phyloP scores from a whole-genome alignment of 2,329 filamentous ascomycete genomes.

The Pseudohalonectria lignicola region DNA sequence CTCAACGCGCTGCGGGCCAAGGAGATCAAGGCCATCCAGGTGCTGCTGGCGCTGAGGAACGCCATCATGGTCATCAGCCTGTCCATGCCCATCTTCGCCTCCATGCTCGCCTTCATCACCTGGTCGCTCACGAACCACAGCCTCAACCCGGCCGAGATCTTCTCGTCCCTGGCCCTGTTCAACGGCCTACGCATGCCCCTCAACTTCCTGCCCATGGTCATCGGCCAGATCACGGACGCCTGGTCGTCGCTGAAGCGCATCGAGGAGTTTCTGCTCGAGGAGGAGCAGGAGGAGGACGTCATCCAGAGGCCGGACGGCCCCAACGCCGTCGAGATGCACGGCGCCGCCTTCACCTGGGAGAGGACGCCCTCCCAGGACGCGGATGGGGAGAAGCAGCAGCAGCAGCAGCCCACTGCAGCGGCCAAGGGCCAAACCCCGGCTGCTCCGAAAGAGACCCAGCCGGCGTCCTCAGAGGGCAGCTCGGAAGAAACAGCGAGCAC shows the following conservation, averaged over 20 bases:
- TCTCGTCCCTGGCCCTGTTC: constrained; percentile 90
- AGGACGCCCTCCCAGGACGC: constrained; percentile 39
- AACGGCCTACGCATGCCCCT: constrained; percentile 84
- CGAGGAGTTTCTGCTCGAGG: constrained; percentile 75
- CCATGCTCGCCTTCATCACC: constrained; percentile 90
- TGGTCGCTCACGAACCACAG: constrained; percentile 55
- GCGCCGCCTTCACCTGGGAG: constrained; percentile 86
- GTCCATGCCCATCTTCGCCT: constrained; percentile 85
- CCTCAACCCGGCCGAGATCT: constrained; percentile 67
- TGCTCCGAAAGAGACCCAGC: constrained; percentile 16
- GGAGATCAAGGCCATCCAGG: constrained; percentile 77
- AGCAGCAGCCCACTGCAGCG: constrained; percentile 25
- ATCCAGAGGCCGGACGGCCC: constrained; percentile 43
- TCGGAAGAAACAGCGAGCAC: constrained; percentile 44
- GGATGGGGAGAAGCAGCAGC: constrained; percentile 35
- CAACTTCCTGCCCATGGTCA: constrained; percentile 77
- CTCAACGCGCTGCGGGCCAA: constrained; percentile 61
- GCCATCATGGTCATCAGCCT: constrained; percentile 75
- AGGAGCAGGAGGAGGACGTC: constrained; percentile 70
- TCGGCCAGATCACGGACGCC: constrained; percentile 84
- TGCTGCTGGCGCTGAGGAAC: constrained; percentile 73
- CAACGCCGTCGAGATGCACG: constrained; percentile 58
- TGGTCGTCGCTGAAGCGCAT: constrained; percentile 77
- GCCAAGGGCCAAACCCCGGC: constrained; percentile 22
- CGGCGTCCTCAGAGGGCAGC: constrained; percentile 20